Base-by-base conservation (phyloP, 768 basidiomycete genomes). In the Lactarius evosmus region DNA sequence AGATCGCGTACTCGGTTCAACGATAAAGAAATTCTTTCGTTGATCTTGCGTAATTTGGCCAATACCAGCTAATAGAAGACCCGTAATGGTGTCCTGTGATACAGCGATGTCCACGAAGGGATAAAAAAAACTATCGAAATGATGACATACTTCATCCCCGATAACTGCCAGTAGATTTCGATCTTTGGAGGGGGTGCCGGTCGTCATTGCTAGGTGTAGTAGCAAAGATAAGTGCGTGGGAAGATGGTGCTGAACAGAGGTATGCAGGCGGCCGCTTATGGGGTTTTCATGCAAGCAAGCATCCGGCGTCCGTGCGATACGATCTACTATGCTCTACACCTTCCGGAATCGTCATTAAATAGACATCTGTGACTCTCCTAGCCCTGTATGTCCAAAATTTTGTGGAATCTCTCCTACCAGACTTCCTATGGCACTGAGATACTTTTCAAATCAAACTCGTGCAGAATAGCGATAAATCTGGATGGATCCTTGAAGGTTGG, bases 1-100 rank as follows among this genome's bases (percentile, higher is more conserved):
- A 56, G 30, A 36, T 56, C 25, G 49, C 65, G 36, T 51, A 98
- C 97, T 99, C 11, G 88, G 73, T 70, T 98, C 96, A 41, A 98
- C 97, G 34, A 98, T 86, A 52, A 98, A 80, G 75, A 99, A 98
- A 79, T 98, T 99, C 88, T 97, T 97, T 82, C 90, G 92, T 78
- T 94, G 92, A 50, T 89, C 83, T 63, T 90, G 86, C 69, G 89
- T 87, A 66, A 98, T 81, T 75, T 99, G 91, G 0, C 97, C 97
- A 52, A 98, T 84, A 38, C 97, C 97, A 7, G 97, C 97, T 54
- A 99, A 82, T 46, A 99, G 83, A 17, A 98, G 82, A 46, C 97
- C 97, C 0, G 97, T 98, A 66, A 98, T 92, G 4, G 96, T 93
- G 78, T 99, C 97, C 96, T 99, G 71, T 27, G 60, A 57, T 44